Conservation (phyloP, 805 yeast genomes). For the Teunomyces funiuensis region DNA sequence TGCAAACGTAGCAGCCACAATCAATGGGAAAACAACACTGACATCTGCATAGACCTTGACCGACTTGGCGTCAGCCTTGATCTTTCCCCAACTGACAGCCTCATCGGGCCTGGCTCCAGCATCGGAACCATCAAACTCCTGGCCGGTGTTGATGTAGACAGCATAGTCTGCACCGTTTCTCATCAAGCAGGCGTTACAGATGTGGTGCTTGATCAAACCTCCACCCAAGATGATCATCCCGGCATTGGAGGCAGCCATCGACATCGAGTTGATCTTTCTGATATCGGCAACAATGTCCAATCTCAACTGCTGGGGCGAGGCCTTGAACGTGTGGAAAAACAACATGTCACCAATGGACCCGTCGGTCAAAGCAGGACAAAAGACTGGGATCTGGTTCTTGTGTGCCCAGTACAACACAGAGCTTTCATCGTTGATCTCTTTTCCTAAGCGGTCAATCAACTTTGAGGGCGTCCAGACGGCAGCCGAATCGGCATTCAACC, state of each 20-base stretch:
- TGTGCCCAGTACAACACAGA: slow-evolving; percentile 98
- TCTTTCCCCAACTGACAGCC: slow-evolving; percentile 98
- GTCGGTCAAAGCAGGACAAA: slow-evolving; percentile 97
- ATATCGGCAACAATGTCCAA: slow-evolving; percentile 94
- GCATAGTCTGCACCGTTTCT: slow-evolving; percentile 99
- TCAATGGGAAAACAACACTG: slow-evolving; percentile 89
- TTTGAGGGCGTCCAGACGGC: slow-evolving; percentile 94
- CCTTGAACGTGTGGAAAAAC: slow-evolving; percentile 95
- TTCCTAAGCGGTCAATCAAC: slow-evolving; percentile 89
- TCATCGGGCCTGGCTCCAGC: slow-evolving; percentile 99
- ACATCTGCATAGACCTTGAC: slow-evolving; percentile 96
- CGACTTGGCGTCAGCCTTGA: slow-evolving; percentile 87
- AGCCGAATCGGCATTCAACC: slow-evolving; percentile 60
- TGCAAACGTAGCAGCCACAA: slow-evolving; percentile 98
- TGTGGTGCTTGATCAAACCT: slow-evolving; percentile 94
- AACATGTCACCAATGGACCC: slow-evolving; percentile 99
- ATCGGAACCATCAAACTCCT: slow-evolving; percentile 97
- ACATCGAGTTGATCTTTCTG: slow-evolving; percentile 84
- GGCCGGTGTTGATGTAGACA: slow-evolving; percentile 95
- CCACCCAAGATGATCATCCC: slow-evolving; percentile 98
- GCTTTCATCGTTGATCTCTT: slow-evolving; percentile 90
- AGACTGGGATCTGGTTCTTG: slow-evolving; percentile 92
- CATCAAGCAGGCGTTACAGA: slow-evolving; percentile 97
- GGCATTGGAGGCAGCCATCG: slow-evolving; percentile 92
- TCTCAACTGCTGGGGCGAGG: slow-evolving; percentile 86